These are phyloP conservation scores for Desmodesmus armatus DNA, from an alignment of 139 green algal genomes.

Conservation along the genomic window DNA sequence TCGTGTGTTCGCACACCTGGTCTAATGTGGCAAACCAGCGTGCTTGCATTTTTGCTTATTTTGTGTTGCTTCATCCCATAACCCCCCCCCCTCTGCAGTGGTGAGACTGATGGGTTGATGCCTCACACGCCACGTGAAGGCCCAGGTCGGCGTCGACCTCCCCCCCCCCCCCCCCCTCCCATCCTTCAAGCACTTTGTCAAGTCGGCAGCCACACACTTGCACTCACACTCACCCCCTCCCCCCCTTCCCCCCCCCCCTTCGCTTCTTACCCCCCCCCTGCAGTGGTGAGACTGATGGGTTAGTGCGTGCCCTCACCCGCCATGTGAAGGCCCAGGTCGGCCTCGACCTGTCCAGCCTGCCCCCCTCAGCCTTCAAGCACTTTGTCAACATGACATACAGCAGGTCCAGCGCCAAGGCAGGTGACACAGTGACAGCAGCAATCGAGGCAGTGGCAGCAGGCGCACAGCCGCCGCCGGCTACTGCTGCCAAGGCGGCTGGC, in stretches of 20 bases:
- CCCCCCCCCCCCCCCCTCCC: neutral
- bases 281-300: conserved; percentile 57
- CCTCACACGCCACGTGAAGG: conserved; percentile 67
- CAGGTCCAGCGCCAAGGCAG: neutral
- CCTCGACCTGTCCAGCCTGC: conserved; percentile 59
- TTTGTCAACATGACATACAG: conserved; percentile 19
- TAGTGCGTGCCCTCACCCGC: conserved; percentile 61
- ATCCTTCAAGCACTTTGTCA: no score
- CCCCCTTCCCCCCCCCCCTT: no score
- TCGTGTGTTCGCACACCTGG: no score
- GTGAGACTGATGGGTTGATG: conserved; percentile 62
- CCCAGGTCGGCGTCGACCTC: conserved; percentile 70
- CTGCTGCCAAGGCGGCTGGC: conserved; percentile 24
- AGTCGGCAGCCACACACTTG: no score
- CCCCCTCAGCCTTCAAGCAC: neutral
- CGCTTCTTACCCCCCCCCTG: no score
- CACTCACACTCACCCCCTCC: no score
- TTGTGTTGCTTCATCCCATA: no score
- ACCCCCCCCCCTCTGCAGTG: no score
- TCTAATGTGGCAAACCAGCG: no score
- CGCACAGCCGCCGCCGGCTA: no score
- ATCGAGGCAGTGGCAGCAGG: neutral
- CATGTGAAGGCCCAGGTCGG: conserved; percentile 70
- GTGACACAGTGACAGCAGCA: neutral
- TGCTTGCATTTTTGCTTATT: no score